These are phyloP conservation scores for Choiromyces venosus DNA, from an alignment of 495 filamentous ascomycete species.

Conservation along the genomic window DNA sequence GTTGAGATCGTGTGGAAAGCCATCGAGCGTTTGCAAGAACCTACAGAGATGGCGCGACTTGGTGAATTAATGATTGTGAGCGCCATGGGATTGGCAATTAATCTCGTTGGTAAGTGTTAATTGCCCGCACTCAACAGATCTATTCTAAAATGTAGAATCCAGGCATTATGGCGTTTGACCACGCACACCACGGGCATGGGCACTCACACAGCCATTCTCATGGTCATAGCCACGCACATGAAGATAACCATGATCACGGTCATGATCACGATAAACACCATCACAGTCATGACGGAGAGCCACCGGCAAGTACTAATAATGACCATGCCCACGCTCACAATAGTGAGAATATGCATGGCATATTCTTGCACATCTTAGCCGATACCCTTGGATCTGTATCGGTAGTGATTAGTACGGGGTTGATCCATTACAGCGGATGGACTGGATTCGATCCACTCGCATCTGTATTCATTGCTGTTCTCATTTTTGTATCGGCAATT, in stretches of 20 bases:
- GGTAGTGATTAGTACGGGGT: constrained; percentile 83
- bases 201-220: constrained; percentile 21
- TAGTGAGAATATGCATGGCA: constrained; percentile 99
- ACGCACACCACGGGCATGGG: constrained; percentile 42
- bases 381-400: constrained; percentile 92
- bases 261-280: constrained; percentile 40
- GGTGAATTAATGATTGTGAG: constrained; percentile 85
- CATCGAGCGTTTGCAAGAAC: constrained; percentile 74
- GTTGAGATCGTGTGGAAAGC: constrained; percentile 96
- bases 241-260: constrained; percentile 7
- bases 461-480: constrained; percentile 83
- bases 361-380: constrained; percentile 91
- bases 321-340: constrained; percentile 59
- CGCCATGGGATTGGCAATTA: constrained; percentile 75
- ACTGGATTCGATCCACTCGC: constrained; percentile 93
- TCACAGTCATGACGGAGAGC: constrained; percentile 39
- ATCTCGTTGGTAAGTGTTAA: constrained; percentile 87
- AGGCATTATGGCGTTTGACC: constrained; percentile 22
- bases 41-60: constrained; percentile 73
- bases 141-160: neutral
- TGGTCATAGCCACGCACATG: constrained; percentile 38
- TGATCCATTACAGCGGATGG: constrained; percentile 83
- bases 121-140: constrained; percentile 53
- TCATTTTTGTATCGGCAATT: constrained; percentile 83
- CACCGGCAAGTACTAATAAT: constrained; percentile 20